Percentiles rank a stretch among this genome's conserved stretches.
These are phyloP conservation scores for Silene coronaria DNA, from an alignment of 179 eudicot species.

Conservation along the genomic window DNA sequence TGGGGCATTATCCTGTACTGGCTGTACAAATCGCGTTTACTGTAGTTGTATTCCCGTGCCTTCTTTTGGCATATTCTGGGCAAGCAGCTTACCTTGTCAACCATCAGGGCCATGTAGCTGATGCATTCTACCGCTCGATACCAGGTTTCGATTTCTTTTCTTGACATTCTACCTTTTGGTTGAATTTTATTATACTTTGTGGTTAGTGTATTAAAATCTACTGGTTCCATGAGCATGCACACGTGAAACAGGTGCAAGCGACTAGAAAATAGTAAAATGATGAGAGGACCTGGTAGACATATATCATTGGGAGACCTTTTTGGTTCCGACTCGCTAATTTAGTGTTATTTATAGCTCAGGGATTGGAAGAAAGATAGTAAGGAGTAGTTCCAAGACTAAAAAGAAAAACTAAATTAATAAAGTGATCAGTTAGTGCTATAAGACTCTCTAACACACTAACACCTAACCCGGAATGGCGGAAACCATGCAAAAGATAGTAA, in stretches of 20 bases:
- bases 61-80: slow-evolving; percentile 90
- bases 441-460: too few species aligned
- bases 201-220: background rate
- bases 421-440: too few species aligned
- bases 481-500: too few species aligned
- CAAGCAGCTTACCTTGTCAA: slow-evolving; percentile 92
- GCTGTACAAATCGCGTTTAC: slow-evolving; percentile 93
- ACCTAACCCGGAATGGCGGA: too few species aligned
- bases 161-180: background rate
- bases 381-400: too few species aligned
- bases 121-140: slow-evolving; percentile 92
- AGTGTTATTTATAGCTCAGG: too few species aligned
- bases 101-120: slow-evolving; percentile 58
- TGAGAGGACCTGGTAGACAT: background rate
- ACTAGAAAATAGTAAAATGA: background rate
- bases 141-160: slow-evolving; percentile 51
- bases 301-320: background rate
- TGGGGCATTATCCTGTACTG: slow-evolving; percentile 82
- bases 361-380: too few species aligned
- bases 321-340: too few species aligned
- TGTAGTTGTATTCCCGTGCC: slow-evolving; percentile 81
- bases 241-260: background rate
- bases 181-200: too few species aligned
- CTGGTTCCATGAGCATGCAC: background rate
- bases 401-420: too few species aligned